Conservation (phyloP, 768 basidiomycete genomes). For the Tremella fuciformis region DNA sequence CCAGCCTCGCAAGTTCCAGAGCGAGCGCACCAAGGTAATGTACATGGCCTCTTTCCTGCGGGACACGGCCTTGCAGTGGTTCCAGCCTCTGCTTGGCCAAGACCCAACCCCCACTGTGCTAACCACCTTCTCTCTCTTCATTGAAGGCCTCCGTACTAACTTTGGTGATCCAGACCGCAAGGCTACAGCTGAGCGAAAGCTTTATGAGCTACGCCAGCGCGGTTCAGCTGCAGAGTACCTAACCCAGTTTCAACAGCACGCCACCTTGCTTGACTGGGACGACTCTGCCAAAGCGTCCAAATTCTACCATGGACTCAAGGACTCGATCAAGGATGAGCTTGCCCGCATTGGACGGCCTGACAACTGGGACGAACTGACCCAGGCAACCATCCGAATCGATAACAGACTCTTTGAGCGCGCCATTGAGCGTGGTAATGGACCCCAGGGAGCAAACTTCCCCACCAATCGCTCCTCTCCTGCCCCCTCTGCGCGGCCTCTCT, state of each 20-base stretch:
- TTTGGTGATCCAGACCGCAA: not conserved
- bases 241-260: slow-evolving; percentile 11
- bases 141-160: not conserved
- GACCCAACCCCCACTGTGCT: not conserved
- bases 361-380: slow-evolving; percentile 6
- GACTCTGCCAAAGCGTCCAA: slow-evolving; percentile 11
- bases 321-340: slow-evolving; percentile 17
- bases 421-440: not conserved
- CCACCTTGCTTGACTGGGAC: slow-evolving; percentile 12
- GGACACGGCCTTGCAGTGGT: slow-evolving; percentile 2
- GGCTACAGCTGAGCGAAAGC: not conserved
- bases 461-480: not conserved
- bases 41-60: not conserved
- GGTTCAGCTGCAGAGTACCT: slow-evolving; percentile 10
- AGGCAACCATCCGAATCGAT: slow-evolving; percentile 8
- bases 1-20: not conserved
- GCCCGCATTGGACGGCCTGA: slow-evolving; percentile 6
- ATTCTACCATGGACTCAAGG: slow-evolving; percentile 20
- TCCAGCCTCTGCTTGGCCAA: not conserved
- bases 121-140: not conserved
- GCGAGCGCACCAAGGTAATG: not conserved
- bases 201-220: not conserved
- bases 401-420: not conserved
- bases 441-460: too few species aligned
- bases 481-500: too few species aligned